Evolutionary conservation across 495 filamentous ascomycete species (phyloP).

Genomic region (Jackrogersella multiformis): DNA sequence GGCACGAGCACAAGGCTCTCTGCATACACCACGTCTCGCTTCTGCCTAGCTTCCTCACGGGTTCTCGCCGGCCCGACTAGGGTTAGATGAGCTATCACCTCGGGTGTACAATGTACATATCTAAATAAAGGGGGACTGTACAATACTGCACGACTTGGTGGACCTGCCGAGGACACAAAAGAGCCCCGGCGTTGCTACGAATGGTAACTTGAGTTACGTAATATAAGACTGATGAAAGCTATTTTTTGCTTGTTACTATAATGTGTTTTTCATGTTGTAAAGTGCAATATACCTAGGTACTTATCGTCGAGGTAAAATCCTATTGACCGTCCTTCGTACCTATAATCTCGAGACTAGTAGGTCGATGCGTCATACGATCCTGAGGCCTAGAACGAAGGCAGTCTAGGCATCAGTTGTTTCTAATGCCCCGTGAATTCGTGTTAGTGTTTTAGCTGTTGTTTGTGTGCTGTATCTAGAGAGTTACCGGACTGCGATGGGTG

Average conservation of each 20-base stretch:
- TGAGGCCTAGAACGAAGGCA: not conserved
- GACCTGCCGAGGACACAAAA: too few species aligned
- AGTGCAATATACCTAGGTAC: not conserved
- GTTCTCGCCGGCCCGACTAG: not conserved
- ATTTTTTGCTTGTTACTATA: too few species aligned
- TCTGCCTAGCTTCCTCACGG: not conserved
- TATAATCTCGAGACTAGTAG: not conserved
- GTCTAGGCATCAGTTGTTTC: not conserved
- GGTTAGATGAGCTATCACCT: not conserved
- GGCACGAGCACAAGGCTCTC: not conserved
- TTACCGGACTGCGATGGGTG: not conserved
- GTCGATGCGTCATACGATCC: not conserved
- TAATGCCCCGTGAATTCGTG: not conserved
- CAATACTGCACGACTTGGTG: not conserved
- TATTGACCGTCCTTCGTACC: not conserved
- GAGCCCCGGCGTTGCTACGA: too few species aligned
- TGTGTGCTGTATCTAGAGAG: not conserved
- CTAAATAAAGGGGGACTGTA: not conserved
- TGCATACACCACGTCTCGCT: constrained; percentile 7
- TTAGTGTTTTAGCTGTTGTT: not conserved
- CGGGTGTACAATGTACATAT: not conserved
- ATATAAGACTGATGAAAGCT: too few species aligned
- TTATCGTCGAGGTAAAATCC: not conserved
- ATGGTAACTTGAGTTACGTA: too few species aligned
- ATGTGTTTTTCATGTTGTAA: not conserved